phyloP scores from a whole-genome alignment of 306 rosid genomes.

The Neltuma alba region DNA sequence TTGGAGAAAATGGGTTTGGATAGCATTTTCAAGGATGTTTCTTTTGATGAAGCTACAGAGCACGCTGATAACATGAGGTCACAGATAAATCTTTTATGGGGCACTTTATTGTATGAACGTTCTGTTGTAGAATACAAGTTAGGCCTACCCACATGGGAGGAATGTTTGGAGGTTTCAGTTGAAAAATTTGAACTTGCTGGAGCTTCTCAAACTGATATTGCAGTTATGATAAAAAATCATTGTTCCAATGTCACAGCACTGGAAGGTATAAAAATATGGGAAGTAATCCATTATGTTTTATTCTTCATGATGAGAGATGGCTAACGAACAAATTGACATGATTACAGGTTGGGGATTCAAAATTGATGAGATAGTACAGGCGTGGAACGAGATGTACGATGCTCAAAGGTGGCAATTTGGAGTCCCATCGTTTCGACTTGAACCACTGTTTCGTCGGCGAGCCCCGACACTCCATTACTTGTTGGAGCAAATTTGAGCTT shows the following conservation, averaged over 20 bases:
- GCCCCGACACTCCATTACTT: conserved; percentile 80
- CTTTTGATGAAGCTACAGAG: conserved; percentile 76
- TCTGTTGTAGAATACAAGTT: conserved; percentile 85
- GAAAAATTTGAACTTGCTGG: conserved; percentile 96
- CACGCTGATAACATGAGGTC: conserved; percentile 75
- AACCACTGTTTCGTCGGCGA: conserved; percentile 88
- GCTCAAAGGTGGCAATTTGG: conserved; percentile 95
- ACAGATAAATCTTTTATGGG: conserved; percentile 88
- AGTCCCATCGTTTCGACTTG: conserved; percentile 89
- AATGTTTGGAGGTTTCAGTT: conserved; percentile 85
- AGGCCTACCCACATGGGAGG: conserved; percentile 92
- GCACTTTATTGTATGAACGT: conserved; percentile 82
- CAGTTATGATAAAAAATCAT: conserved; percentile 96
- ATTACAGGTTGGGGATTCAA: conserved; percentile 80
- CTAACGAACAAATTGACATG: conserved; percentile 30
- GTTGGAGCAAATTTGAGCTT: conserved; percentile 69
- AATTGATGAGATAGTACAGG: conserved; percentile 93
- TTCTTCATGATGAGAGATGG: conserved; percentile 11
- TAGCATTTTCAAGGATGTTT: conserved; percentile 57
- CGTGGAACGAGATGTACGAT: conserved; percentile 98
- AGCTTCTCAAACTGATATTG: conserved; percentile 85
- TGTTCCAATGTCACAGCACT: conserved; percentile 87
- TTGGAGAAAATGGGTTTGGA: conserved; percentile 75
- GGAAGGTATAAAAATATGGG: conserved; percentile 60
- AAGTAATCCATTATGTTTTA: neutral